A percentile compares a stretch with the other conserved stretches of the same genome.
phyloP scores from a whole-genome alignment of 129 eudicot genomes.

The Lactuca saligna region DNA sequence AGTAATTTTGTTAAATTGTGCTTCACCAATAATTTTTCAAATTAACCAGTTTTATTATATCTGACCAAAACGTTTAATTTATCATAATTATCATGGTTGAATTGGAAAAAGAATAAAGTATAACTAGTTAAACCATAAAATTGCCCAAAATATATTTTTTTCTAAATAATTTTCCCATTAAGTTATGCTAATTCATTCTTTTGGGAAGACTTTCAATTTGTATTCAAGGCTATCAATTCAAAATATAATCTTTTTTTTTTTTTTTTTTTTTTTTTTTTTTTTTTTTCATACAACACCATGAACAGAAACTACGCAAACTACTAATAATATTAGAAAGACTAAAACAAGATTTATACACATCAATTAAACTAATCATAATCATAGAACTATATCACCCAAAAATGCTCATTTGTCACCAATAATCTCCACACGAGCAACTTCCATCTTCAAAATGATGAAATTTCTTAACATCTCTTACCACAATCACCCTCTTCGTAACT shows the following conservation, averaged over 20 bases:
- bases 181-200: not conserved
- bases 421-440: slow-evolving; percentile 18
- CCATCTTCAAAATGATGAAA: slow-evolving; percentile 28
- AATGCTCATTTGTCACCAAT: slow-evolving; percentile 11
- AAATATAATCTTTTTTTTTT: not conserved
- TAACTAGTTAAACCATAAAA: too few species aligned
- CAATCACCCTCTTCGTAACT: slow-evolving; percentile 9
- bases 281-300: not conserved
- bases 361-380: not conserved
- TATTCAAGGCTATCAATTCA: too few species aligned
- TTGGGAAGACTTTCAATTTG: not conserved
- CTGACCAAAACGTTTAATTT: too few species aligned
- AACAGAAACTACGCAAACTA: not conserved
- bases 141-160: too few species aligned
- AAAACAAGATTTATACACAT: not conserved
- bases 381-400: not conserved
- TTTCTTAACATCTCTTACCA: slow-evolving; percentile 16
- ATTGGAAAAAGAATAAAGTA: too few species aligned
- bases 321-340: not conserved
- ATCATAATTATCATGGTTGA: too few species aligned
- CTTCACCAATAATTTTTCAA: too few species aligned
- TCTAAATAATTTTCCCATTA: too few species aligned
- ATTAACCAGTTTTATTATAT: too few species aligned
- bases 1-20: too few species aligned
- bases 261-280: not conserved